Conservation (phyloP, 2,329 filamentous ascomycete species). For the Furcasterigmium furcatum region DNA sequence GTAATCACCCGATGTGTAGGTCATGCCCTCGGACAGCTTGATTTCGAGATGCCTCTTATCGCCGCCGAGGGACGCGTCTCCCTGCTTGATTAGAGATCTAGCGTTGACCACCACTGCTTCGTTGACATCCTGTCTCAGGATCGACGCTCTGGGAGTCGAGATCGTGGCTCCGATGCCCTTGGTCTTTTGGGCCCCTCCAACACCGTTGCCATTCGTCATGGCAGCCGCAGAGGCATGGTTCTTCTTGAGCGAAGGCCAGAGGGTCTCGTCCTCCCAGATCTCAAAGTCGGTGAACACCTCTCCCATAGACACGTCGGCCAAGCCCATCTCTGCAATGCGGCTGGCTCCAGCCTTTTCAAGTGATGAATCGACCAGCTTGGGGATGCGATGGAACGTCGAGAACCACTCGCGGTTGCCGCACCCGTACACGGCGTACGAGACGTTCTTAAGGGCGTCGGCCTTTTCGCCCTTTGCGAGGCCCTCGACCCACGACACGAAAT, state of each 20-base stretch:
- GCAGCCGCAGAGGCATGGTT: conserved; percentile 44
- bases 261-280: conserved; percentile 58
- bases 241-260: conserved; percentile 47
- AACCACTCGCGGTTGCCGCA: conserved; percentile 57
- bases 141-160: conserved; percentile 49
- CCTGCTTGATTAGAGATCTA: conserved; percentile 37
- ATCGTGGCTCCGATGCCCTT: conserved; percentile 43
- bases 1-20: conserved; percentile 73
- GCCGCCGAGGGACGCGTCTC: conserved; percentile 24
- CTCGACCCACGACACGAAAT: conserved; percentile 64
- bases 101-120: conserved; percentile 55
- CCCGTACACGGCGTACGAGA: conserved; percentile 65
- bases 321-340: conserved; percentile 42
- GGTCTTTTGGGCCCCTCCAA: conserved; percentile 7
- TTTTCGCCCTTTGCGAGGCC: conserved; percentile 35
- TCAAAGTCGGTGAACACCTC: conserved; percentile 69
- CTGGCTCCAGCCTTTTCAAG: conserved; percentile 33
- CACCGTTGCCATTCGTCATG: conserved; percentile 6
- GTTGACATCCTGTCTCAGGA: conserved; percentile 57
- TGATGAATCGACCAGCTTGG: conserved; percentile 56
- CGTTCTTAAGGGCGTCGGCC: conserved; percentile 42
- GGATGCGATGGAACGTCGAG: conserved; percentile 64
- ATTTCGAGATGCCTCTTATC: conserved; percentile 69
- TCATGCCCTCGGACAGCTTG: conserved; percentile 61
- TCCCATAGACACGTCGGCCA: conserved; percentile 57